A percentile compares a stretch with the other conserved stretches of the same genome.
Evolutionary conservation across 2,329 filamentous ascomycete genomes (phyloP).

Genomic region (Gnomoniopsis smithogilvyi): DNA sequence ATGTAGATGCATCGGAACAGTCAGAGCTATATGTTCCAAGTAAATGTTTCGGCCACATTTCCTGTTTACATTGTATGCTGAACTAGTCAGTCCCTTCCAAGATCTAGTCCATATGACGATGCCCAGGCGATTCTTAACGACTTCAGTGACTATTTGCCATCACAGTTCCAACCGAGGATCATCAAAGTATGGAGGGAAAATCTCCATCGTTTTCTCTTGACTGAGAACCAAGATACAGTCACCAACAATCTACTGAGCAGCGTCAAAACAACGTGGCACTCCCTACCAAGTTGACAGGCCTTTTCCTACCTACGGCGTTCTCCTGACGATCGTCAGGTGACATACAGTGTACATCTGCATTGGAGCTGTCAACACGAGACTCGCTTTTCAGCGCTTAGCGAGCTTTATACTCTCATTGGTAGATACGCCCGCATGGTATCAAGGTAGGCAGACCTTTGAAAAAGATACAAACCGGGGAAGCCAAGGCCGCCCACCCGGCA

Average conservation of each 20-base stretch:
- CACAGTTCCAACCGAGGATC: not conserved
- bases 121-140: not conserved
- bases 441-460: not conserved
- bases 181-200: not conserved
- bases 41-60: too few relatives aligned
- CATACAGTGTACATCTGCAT: not conserved
- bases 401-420: slow-evolving; percentile 16
- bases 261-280: not conserved
- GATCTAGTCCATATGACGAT: not conserved
- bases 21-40: too few relatives aligned
- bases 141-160: not conserved
- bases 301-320: slow-evolving; percentile 2
- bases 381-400: slow-evolving; percentile 16
- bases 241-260: not conserved
- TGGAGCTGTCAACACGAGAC: not conserved
- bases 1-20: too few relatives aligned
- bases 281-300: slow-evolving; percentile 1
- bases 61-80: not conserved
- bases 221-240: not conserved
- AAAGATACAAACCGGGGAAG: not conserved
- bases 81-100: not conserved
- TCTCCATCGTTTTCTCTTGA: not conserved
- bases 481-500: not conserved
- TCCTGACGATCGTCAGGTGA: slow-evolving; percentile 18
- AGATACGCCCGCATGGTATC: not conserved